A percentile compares a stretch with the other conserved stretches of the same genome.
These are phyloP conservation scores for Penicillium cosmopolitanum DNA, from an alignment of 495 filamentous ascomycete genomes.

Conservation along the genomic window DNA sequence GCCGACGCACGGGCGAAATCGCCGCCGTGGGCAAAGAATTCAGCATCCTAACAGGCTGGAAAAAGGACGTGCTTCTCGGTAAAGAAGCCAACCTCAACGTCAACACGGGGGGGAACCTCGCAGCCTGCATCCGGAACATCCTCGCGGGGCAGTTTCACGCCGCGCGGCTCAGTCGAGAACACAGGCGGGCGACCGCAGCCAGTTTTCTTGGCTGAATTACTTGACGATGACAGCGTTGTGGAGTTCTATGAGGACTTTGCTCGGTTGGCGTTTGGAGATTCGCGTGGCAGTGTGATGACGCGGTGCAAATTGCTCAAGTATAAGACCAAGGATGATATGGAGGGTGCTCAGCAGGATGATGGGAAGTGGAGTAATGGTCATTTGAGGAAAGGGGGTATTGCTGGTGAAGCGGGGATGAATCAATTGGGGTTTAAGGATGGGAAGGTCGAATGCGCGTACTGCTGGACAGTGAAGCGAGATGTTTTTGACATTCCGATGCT, in stretches of 20 bases:
- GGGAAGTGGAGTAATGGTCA: conserved; percentile 47
- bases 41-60: conserved; percentile 90
- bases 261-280: conserved; percentile 85
- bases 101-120: conserved; percentile 64
- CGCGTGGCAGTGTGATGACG: conserved; percentile 77
- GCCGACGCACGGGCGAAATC: conserved; percentile 88
- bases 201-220: conserved; percentile 86
- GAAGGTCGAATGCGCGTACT: conserved; percentile 91
- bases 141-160: conserved; percentile 55
- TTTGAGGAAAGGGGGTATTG: conserved; percentile 60
- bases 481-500: conserved; percentile 99
- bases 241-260: conserved; percentile 97
- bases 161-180: conserved; percentile 40
- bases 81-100: conserved; percentile 87
- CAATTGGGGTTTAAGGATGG: conserved; percentile 81
- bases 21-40: conserved; percentile 94
- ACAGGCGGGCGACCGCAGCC: conserved; percentile 59
- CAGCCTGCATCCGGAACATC: conserved; percentile 33
- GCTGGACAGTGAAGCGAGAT: conserved; percentile 95
- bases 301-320: conserved; percentile 91
- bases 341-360: conserved; percentile 45
- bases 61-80: conserved; percentile 85
- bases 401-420: conserved; percentile 74
- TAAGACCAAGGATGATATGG: conserved; percentile 69
- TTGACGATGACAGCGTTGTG: conserved; percentile 91